phyloP scores from a whole-genome alignment of 2,329 filamentous ascomycete species.

The Fusarium heterosporum region DNA sequence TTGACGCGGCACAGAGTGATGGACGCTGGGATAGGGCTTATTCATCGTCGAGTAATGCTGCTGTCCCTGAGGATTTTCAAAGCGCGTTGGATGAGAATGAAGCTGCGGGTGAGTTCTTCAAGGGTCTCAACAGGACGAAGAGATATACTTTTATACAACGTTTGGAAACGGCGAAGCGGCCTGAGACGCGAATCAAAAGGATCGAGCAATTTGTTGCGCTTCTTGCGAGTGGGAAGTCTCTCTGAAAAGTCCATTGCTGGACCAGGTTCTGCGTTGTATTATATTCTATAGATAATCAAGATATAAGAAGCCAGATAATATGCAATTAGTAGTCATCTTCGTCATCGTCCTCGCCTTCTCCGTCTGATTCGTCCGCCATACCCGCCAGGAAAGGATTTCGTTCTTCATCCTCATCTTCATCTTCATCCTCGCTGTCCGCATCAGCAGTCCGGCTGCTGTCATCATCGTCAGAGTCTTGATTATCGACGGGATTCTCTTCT shows the following conservation, averaged over 20 bases:
- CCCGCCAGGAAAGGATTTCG: constrained; percentile 47
- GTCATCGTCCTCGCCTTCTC: constrained; percentile 40
- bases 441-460: constrained; percentile 37
- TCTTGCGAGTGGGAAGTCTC: constrained; percentile 48
- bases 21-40: constrained; percentile 71
- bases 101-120: constrained; percentile 55
- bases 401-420: constrained; percentile 41
- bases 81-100: constrained; percentile 54
- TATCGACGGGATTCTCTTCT: constrained; percentile 34
- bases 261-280: constrained; percentile 9
- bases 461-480: constrained; percentile 22
- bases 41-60: constrained; percentile 59
- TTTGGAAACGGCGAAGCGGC: constrained; percentile 56
- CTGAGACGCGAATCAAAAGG: constrained; percentile 51
- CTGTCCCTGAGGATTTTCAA: constrained; percentile 62
- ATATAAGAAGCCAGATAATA: neutral
- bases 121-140: constrained; percentile 57
- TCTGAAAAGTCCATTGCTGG: constrained; percentile 44
- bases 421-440: constrained; percentile 27
- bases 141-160: constrained; percentile 60
- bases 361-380: constrained; percentile 52
- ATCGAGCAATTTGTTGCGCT: constrained; percentile 57
- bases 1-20: constrained; percentile 67
- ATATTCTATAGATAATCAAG: neutral
- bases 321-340: constrained; percentile 30